These are phyloP conservation scores for Cutaneotrichosporon cutaneum DNA, from an alignment of 1,284 basidiomycete species.

Conservation along the genomic window DNA sequence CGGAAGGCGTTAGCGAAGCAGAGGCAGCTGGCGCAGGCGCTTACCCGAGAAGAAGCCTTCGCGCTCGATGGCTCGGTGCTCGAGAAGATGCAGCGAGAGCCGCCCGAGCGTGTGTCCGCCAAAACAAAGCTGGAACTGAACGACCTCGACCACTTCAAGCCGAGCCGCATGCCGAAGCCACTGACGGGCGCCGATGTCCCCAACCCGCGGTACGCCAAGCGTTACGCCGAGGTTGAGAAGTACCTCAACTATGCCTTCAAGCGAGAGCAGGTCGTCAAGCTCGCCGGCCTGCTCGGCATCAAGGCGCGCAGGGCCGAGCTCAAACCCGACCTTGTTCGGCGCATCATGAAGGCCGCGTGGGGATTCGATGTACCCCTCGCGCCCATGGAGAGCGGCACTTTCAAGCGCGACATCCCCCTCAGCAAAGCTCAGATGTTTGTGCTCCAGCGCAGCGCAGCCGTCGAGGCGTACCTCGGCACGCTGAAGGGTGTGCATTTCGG, in stretches of 20 bases:
- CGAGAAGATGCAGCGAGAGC: not conserved
- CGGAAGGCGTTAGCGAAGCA: slow-evolving; percentile 9
- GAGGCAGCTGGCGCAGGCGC: not conserved
- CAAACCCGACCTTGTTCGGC: slow-evolving; percentile 11
- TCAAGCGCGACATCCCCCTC: slow-evolving; percentile 14
- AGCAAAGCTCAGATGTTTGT: slow-evolving; percentile 25
- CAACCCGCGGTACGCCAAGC: not conserved
- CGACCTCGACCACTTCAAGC: slow-evolving; percentile 6
- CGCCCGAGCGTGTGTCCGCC: not conserved
- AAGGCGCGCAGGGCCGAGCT: not conserved
- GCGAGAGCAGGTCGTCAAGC: slow-evolving; percentile 18
- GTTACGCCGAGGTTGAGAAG: not conserved
- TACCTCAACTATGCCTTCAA: slow-evolving; percentile 27
- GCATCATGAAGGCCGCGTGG: slow-evolving; percentile 22
- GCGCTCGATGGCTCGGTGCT: not conserved
- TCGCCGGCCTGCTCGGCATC: slow-evolving; percentile 14
- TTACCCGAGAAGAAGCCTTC: not conserved
- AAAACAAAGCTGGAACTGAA: not conserved
- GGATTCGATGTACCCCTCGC: slow-evolving; percentile 17
- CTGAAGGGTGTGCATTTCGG: slow-evolving; percentile 6
- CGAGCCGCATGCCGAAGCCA: not conserved
- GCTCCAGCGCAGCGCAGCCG: slow-evolving; percentile 17
- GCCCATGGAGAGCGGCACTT: not conserved
- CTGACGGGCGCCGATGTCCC: not conserved
- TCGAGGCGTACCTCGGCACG: slow-evolving; percentile 6